phyloP scores from a whole-genome alignment of 257 asterid species.

The Fraxinus excelsior region DNA sequence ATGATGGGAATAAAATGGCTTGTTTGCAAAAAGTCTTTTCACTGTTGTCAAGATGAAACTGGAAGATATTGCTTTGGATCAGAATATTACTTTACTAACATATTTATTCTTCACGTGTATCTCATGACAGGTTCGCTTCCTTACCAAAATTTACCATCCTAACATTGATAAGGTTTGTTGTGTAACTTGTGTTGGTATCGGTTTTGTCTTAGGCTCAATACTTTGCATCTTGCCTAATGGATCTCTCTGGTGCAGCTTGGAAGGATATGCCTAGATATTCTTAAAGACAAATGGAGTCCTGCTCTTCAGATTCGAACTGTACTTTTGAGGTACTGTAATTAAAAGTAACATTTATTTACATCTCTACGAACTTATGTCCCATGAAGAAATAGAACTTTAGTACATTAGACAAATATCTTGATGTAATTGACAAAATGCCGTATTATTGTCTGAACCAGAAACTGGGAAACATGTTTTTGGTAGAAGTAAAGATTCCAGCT shows the following conservation, averaged over 20 bases:
- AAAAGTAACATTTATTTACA: not conserved
- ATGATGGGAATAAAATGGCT: not conserved
- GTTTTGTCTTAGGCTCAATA: not conserved
- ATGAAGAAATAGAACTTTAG: not conserved
- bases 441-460: not conserved
- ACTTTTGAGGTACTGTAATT: slow-evolving; percentile 50
- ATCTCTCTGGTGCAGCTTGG: slow-evolving; percentile 53
- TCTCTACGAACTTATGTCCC: not conserved
- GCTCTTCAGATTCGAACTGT: slow-evolving; percentile 83
- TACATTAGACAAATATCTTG: not conserved
- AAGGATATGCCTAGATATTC: slow-evolving; percentile 80
- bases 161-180: slow-evolving; percentile 69
- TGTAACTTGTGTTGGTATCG: not conserved
- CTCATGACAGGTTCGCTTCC: slow-evolving; percentile 61
- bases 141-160: slow-evolving; percentile 77
- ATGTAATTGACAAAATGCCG: not conserved
- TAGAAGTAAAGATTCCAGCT: not conserved
- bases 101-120: not conserved
- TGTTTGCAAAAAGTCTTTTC: not conserved
- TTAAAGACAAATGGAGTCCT: slow-evolving; percentile 83
- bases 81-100: not conserved
- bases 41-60: not conserved
- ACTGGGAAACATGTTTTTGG: not conserved
- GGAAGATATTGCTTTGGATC: not conserved
- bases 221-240: slow-evolving; percentile 3